A percentile compares a stretch with the other conserved stretches of the same genome.
These are phyloP conservation scores for Penicillium pulvis DNA, from an alignment of 495 filamentous ascomycete genomes.

Conservation along the genomic window DNA sequence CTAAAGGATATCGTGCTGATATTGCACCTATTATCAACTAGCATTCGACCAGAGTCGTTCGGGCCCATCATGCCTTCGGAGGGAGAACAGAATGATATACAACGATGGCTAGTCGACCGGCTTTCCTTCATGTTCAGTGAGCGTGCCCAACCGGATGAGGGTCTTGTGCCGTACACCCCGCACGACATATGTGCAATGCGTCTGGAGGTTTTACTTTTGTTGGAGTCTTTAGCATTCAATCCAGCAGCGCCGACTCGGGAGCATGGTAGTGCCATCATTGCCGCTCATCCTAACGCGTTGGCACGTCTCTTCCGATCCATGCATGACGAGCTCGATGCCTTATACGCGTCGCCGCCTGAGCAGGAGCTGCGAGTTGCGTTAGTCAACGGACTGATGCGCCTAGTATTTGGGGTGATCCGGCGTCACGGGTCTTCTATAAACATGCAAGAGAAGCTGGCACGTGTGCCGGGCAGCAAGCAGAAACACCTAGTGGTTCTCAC, in stretches of 20 bases:
- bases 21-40: constrained; percentile 60
- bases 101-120: constrained; percentile 62
- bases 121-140: constrained; percentile 62
- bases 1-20: constrained; percentile 60
- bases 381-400: constrained; percentile 62
- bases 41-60: constrained; percentile 57
- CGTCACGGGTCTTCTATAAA: constrained; percentile 51
- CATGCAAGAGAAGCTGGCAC: constrained; percentile 58
- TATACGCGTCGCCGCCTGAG: constrained; percentile 56
- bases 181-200: constrained; percentile 58
- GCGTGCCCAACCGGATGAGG: constrained; percentile 48
- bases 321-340: constrained; percentile 61
- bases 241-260: constrained; percentile 35
- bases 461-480: constrained; percentile 60
- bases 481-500: constrained; percentile 68
- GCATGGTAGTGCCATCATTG: constrained; percentile 55
- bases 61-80: constrained; percentile 60
- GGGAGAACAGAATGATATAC: constrained; percentile 53
- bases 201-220: constrained; percentile 56
- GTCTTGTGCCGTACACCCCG: constrained; percentile 48
- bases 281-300: constrained; percentile 55
- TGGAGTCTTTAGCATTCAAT: constrained; percentile 53
- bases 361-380: constrained; percentile 42
- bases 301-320: constrained; percentile 63
- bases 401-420: constrained; percentile 61